These are phyloP conservation scores for Saitozyma podzolica DNA, from an alignment of 768 basidiomycete species.

Conservation along the genomic window DNA sequence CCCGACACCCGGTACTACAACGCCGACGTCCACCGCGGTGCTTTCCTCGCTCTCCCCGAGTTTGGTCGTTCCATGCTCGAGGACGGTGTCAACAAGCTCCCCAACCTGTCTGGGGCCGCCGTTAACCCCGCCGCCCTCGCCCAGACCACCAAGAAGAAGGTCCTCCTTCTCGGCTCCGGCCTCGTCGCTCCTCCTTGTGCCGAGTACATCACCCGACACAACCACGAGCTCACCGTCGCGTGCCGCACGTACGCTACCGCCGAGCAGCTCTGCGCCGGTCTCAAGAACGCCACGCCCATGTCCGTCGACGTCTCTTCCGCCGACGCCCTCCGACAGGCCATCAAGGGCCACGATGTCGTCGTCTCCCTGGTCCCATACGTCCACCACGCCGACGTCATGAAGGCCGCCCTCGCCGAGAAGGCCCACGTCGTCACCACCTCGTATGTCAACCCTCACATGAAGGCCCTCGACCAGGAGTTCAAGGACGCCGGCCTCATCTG, in stretches of 20 bases:
- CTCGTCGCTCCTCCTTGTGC: constrained; percentile 96
- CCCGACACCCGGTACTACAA: constrained; percentile 81
- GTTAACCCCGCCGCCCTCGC: constrained; percentile 57
- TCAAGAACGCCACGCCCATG: constrained; percentile 70
- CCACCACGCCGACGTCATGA: constrained; percentile 83
- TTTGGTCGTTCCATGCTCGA: constrained; percentile 75
- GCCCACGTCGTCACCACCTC: constrained; percentile 94
- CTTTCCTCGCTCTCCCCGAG: constrained; percentile 84
- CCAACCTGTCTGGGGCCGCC: constrained; percentile 47
- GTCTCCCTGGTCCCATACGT: constrained; percentile 97
- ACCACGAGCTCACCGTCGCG: constrained; percentile 79
- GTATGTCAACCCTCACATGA: constrained; percentile 90
- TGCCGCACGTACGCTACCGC: constrained; percentile 84
- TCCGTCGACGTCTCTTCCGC: constrained; percentile 76
- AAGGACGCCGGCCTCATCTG: constrained; percentile 88
- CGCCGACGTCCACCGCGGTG: constrained; percentile 70
- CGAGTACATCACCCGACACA: constrained; percentile 82
- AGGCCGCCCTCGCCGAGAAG: constrained; percentile 83
- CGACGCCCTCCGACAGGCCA: constrained; percentile 70
- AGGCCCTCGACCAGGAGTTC: constrained; percentile 73
- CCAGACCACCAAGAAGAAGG: constrained; percentile 57
- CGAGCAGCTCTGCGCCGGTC: constrained; percentile 64
- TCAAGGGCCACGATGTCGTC: constrained; percentile 86
- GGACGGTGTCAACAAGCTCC: constrained; percentile 65
- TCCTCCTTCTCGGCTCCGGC: constrained; percentile 90